phyloP scores from a whole-genome alignment of 495 filamentous ascomycete species.

The Neurospora sp. region DNA sequence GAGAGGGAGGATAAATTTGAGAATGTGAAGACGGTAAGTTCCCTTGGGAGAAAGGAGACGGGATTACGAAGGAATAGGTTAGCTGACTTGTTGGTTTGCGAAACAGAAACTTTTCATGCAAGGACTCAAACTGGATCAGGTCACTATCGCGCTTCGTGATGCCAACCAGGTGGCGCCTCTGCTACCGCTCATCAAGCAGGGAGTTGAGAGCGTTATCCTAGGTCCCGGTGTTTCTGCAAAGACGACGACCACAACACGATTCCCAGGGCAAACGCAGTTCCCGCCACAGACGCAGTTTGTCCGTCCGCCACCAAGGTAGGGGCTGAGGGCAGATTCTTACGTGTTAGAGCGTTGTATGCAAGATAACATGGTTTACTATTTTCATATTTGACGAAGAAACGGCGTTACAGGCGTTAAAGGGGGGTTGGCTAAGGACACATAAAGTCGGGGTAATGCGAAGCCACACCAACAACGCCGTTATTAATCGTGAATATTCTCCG shows the following conservation, averaged over 20 bases:
- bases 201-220: slow-evolving; percentile 34
- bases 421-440: too few species aligned
- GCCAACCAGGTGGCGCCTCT: slow-evolving; percentile 66
- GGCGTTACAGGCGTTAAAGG: not conserved
- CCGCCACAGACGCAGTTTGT: not conserved
- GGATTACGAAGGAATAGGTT: too few species aligned
- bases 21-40: slow-evolving; percentile 59
- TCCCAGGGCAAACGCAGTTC: not conserved
- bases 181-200: slow-evolving; percentile 56
- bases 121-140: slow-evolving; percentile 52
- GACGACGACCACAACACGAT: not conserved
- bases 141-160: slow-evolving; percentile 71
- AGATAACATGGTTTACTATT: not conserved
- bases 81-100: not conserved
- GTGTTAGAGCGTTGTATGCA: not conserved
- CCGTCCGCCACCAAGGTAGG: not conserved
- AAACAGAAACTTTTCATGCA: slow-evolving; percentile 55
- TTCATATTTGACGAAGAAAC: not conserved
- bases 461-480: too few species aligned
- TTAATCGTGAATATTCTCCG: too few species aligned
- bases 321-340: too few species aligned
- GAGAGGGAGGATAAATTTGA: slow-evolving; percentile 72
- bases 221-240: not conserved
- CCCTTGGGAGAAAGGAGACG: not conserved
- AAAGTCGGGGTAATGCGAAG: too few species aligned